A percentile compares a stretch with the other conserved stretches of the same genome.
phyloP scores from a whole-genome alignment of 2,329 filamentous ascomycete genomes.

The Achaetomium macrosporum region DNA sequence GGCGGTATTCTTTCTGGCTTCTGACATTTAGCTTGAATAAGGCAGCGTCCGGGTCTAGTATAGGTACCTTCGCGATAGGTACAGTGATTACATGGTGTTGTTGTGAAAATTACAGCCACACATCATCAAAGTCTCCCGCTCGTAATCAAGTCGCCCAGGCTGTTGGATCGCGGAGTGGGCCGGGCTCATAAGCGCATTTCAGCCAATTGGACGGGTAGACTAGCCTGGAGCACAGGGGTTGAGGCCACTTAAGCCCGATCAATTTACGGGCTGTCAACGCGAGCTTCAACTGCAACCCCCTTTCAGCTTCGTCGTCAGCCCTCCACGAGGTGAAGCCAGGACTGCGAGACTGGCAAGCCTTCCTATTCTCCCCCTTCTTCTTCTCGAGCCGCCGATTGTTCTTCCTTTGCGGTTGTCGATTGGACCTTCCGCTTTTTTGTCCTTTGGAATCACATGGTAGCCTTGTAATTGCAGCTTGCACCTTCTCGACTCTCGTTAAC shows the following conservation, averaged over 20 bases:
- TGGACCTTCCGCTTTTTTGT: conserved; percentile 14
- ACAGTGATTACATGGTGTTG: too few species aligned
- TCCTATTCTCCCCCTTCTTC: conserved; percentile 10
- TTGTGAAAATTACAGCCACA: too few species aligned
- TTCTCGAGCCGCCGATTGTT: conserved; percentile 6
- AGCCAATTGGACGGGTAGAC: background rate
- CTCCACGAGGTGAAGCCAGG: conserved; percentile 14
- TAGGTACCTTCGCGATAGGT: too few species aligned
- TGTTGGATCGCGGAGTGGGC: background rate
- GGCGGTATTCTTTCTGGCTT: too few species aligned
- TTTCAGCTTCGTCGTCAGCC: conserved; percentile 13
- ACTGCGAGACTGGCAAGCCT: conserved; percentile 12
- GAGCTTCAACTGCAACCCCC: conserved; percentile 20
- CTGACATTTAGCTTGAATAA: too few species aligned
- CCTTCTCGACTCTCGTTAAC: conserved; percentile 40
- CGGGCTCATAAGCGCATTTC: background rate
- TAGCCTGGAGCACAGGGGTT: conserved; percentile 10
- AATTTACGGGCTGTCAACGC: conserved; percentile 21
- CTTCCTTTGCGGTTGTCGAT: conserved; percentile 15
- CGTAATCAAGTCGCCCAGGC: background rate
- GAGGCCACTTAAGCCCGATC: conserved; percentile 24
- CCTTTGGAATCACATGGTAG: conserved; percentile 25
- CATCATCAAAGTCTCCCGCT: background rate
- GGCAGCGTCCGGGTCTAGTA: too few species aligned
- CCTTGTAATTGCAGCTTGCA: conserved; percentile 37